Base-by-base conservation (phyloP, 805 yeast species). In the Isabelozyma gotoi region DNA sequence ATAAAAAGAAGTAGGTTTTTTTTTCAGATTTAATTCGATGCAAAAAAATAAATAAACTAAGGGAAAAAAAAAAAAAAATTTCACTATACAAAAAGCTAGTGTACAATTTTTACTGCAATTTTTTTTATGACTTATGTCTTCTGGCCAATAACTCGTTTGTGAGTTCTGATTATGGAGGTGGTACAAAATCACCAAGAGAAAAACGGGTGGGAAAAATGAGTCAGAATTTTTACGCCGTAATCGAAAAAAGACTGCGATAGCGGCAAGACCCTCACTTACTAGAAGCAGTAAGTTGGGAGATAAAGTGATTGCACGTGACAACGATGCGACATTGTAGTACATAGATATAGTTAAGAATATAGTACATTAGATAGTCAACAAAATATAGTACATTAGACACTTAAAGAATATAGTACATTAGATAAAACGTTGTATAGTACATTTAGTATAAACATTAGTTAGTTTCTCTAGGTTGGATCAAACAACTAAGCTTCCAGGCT, bases 401-500 rank as follows among this genome's bases (percentile, higher is more conserved):
- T n/a, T n/a, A n/a, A n/a, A n/a, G n/a, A n/a, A n/a, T n/a, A n/a
- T n/a, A n/a, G n/a, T n/a, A n/a, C n/a, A n/a, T n/a, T n/a, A n/a
- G n/a, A n/a, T n/a, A n/a, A n/a, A n/a, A n/a, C n/a, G n/a, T n/a
- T n/a, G n/a, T n/a, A n/a, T 21, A 11, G 7, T 21, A 21, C 29
- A 21, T 11, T 7, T 21, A 21, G 29, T 21, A 21, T 11, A 21
- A 21, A 21, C 11, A 11, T 24, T 18, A 39, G 16, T 11, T 43
- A n/a, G 36, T 45, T 15, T 74, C 81, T 49, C 82, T 59, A 7
- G 82, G 81, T 46, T 79, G 84, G 33, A 83, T 71, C 20, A 65
- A 60, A 55, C 86, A 78, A 65, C 91, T 85, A 57, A 84, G 67
- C 42, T 82, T 77, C 85, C 91, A 85, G 4, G 84, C 81, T 50